phyloP scores from a whole-genome alignment of 768 basidiomycete genomes.

The Tubosaeta sp. region DNA sequence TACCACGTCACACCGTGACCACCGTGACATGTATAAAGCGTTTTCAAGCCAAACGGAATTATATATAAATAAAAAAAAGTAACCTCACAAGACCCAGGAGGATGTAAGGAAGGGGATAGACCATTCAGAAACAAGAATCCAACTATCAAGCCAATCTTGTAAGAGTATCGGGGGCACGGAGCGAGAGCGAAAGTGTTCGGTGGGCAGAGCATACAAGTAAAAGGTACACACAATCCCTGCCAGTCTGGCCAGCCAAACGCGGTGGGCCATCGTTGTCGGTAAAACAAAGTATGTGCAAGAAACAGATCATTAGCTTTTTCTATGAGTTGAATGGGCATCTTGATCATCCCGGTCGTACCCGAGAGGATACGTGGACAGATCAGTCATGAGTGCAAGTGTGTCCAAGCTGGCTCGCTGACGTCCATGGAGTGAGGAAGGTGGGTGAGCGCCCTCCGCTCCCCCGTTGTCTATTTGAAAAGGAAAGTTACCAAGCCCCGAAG shows the following conservation, averaged over 20 bases:
- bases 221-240: conserved; percentile 25
- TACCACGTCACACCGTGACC: conserved; percentile 23
- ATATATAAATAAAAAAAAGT: conserved; percentile 18
- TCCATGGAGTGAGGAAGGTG: conserved; percentile 35
- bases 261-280: conserved; percentile 7
- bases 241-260: conserved; percentile 28
- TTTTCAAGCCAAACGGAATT: neutral
- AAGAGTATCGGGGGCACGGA: conserved; percentile 1
- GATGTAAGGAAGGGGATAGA: neutral
- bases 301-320: conserved; percentile 22
- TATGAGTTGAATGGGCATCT: conserved; percentile 20
- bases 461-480: conserved; percentile 82
- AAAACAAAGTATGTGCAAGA: conserved; percentile 3
- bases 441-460: conserved; percentile 30
- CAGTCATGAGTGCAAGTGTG: conserved; percentile 77
- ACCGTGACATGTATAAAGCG: conserved; percentile 6
- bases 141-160: conserved; percentile 5
- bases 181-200: conserved; percentile 12
- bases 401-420: conserved; percentile 80
- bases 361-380: conserved; percentile 79
- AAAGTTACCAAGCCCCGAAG: conserved; percentile 79
- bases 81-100: conserved; percentile 13
- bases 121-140: neutral
- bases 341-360: conserved; percentile 53
- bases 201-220: conserved; percentile 23